Conservation (phyloP, 805 yeast species). For the Candida ovalis region DNA sequence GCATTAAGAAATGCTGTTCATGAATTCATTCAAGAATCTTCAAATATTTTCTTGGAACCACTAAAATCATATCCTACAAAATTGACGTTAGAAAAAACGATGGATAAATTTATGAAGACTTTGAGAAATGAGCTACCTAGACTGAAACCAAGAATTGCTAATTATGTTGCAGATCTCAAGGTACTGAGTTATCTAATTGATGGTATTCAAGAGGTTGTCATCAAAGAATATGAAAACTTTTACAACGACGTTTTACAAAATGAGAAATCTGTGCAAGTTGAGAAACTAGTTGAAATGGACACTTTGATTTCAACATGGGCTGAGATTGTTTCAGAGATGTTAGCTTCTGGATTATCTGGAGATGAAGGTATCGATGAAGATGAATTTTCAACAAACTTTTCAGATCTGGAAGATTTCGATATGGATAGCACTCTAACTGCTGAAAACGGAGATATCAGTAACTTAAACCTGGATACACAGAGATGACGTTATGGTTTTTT, state of each 20-base stretch:
- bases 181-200: slow-evolving; percentile 52
- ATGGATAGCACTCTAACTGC: slow-evolving; percentile 8
- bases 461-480: slow-evolving; percentile 15
- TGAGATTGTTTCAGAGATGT: slow-evolving; percentile 30
- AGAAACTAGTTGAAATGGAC: slow-evolving; percentile 62
- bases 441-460: slow-evolving; percentile 25
- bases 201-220: slow-evolving; percentile 60
- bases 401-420: slow-evolving; percentile 13
- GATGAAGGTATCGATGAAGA: slow-evolving; percentile 11
- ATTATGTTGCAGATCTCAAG: slow-evolving; percentile 54
- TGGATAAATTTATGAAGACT: slow-evolving; percentile 41
- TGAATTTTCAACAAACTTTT: slow-evolving; percentile 6
- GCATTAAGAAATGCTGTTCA: slow-evolving; percentile 71
- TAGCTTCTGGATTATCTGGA: slow-evolving; percentile 20
- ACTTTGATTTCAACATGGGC: slow-evolving; percentile 42
- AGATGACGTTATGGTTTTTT: not conserved
- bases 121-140: slow-evolving; percentile 55
- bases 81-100: slow-evolving; percentile 11
- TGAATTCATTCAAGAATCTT: slow-evolving; percentile 59
- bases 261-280: slow-evolving; percentile 30
- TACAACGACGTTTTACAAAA: slow-evolving; percentile 32
- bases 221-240: slow-evolving; percentile 54
- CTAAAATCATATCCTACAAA: slow-evolving; percentile 24
- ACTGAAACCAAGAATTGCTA: slow-evolving; percentile 45
- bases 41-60: slow-evolving; percentile 46